Percentiles rank a stretch among this genome's conserved stretches.
Conservation (phyloP, 1,284 basidiomycete species). For the Mycena sp. region DNA sequence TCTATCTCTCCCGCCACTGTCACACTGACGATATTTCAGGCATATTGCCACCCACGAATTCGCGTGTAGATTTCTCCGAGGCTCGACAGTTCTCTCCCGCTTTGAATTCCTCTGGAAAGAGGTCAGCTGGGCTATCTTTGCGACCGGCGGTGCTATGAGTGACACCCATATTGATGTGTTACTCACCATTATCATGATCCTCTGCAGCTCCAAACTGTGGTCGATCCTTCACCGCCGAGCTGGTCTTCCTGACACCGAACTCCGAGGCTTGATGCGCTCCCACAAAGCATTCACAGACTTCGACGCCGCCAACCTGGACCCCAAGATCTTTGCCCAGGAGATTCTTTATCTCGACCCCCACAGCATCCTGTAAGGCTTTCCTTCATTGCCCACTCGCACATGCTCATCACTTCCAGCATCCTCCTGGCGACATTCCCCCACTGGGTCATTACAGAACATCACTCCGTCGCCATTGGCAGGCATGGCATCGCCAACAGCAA, state of each 20-base stretch:
- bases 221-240: not conserved
- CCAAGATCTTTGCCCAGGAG: not conserved
- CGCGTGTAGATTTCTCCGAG: not conserved
- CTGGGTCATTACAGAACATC: not conserved
- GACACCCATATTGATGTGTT: not conserved
- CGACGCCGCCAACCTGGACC: not conserved
- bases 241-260: not conserved
- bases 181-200: not conserved
- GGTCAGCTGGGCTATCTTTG: not conserved
- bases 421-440: not conserved
- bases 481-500: not conserved
- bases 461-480: not conserved
- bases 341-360: not conserved
- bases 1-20: too few species aligned
- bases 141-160: not conserved
- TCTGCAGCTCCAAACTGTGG: not conserved
- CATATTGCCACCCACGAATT: not conserved
- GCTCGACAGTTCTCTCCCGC: not conserved
- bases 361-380: not conserved
- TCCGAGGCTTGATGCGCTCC: not conserved
- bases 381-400: too few species aligned
- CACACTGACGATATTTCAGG: too few species aligned
- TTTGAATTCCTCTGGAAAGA: not conserved
- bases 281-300: not conserved
- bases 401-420: not conserved